phyloP scores from a whole-genome alignment of 257 asterid species.

The Fraxinus americana region DNA sequence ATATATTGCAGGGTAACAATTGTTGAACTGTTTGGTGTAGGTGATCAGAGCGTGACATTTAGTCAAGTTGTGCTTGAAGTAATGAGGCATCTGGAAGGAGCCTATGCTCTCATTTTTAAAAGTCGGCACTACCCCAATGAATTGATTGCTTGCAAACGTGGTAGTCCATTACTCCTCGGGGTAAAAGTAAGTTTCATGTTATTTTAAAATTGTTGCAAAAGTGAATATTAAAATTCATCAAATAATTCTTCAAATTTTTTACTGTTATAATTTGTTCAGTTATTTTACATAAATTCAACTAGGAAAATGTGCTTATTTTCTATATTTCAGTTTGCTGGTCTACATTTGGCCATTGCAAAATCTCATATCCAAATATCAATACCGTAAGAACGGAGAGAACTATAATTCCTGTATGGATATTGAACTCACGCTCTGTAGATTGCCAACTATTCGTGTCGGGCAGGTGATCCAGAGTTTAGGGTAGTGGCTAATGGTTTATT shows the following conservation, averaged over 20 bases:
- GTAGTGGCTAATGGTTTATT: neutral
- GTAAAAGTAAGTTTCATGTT: constrained; percentile 69
- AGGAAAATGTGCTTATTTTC: neutral
- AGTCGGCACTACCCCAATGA: constrained; percentile 93
- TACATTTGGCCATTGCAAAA: neutral
- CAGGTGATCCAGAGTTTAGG: neutral
- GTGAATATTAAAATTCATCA: constrained; percentile 7
- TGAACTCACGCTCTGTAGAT: neutral
- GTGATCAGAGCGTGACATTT: constrained; percentile 78
- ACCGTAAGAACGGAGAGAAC: neutral
- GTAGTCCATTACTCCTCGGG: constrained; percentile 98
- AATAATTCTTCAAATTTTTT: neutral
- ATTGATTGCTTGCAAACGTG: constrained; percentile 97
- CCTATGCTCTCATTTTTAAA: constrained; percentile 96
- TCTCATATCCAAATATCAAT: neutral
- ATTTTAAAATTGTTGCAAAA: constrained; percentile 13
- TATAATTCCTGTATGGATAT: neutral
- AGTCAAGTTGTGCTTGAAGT: constrained; percentile 98
- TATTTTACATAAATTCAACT: neutral
- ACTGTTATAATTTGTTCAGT: neutral
- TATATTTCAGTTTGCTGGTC: neutral
- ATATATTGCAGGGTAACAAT: neutral
- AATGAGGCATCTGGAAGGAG: constrained; percentile 98
- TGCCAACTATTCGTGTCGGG: neutral
- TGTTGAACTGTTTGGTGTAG: constrained; percentile 42